Base-by-base conservation (phyloP, 2,329 filamentous ascomycete genomes). In the Leptographium radiaticola region DNA sequence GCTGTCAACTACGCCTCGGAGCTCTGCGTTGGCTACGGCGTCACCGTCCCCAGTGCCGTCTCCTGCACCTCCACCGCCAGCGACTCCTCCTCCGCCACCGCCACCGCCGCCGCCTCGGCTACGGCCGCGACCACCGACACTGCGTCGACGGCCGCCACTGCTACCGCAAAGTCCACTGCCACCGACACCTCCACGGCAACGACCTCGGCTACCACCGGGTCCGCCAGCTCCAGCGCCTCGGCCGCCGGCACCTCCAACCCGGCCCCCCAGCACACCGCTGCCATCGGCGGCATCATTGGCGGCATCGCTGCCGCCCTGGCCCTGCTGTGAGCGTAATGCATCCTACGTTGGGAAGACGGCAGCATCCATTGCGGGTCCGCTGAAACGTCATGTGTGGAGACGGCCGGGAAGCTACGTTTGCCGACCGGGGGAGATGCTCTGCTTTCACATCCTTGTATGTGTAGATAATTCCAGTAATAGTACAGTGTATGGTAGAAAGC, bases 11-110 rank as follows among this genome's bases (percentile, higher is more conserved):
- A 63, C 51, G 67, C 67, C 51, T 54, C 59, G 46, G 58, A 61
- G 55, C 62, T 69, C 54, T 69, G 67, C 62, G 54, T 49, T 15
- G 65, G 58, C 53, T 51, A 63, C 53, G 63, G 64, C 56, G 65
- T 68, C 51, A 61, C 57, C 51, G 66, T 69, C 18, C 66, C 67
- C n/a, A 62, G 60, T 46, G 57, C 60, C 53, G 66, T 67, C 46
- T 25, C 31, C 40, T 69, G 67, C 61, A 50, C 59, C 15, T 51
- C 62, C 9, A 57, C 56, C 20, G 25, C 55, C 9, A 13, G 4
- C 38, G 13, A 44, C 39, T 34, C 39, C 12, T 18, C 49, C 38
- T 7, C 15, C 18, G n/a, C 11, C 40, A 39, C 25, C 20, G 25
- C 47, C 51, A 46, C 43, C 20, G 16, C 58, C 11, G 54, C 55